Conservation (phyloP, 192 early-diverging fungal genomes). For the Backusella tuberculispora region DNA sequence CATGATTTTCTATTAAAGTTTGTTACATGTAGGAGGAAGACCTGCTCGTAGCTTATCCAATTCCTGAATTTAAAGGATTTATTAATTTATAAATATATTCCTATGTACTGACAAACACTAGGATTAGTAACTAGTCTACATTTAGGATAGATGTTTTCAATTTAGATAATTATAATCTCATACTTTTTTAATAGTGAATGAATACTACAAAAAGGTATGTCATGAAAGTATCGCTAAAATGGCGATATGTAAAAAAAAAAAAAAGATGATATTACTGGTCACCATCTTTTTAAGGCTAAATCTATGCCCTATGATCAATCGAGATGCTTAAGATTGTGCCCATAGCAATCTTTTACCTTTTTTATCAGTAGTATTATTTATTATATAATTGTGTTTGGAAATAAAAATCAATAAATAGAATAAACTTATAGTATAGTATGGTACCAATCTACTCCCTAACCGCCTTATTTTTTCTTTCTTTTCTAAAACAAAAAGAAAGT, state of each 20-base stretch:
- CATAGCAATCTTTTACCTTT: not conserved
- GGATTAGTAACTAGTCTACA: not conserved
- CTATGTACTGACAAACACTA: not conserved
- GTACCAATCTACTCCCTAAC: no score
- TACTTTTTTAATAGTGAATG: not conserved
- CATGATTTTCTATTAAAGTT: not conserved
- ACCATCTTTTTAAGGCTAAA: not conserved
- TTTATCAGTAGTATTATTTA: slow-evolving; percentile 1
- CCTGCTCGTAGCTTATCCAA: not conserved
- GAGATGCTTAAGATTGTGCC: not conserved
- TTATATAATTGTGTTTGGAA: not conserved
- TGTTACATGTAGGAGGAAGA: not conserved
- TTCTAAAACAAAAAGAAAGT: not conserved
- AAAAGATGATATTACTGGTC: not conserved
- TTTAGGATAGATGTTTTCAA: not conserved
- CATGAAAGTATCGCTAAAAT: not conserved
- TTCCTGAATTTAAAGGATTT: not conserved
- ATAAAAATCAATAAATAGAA: not conserved
- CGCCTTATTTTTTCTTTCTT: no score
- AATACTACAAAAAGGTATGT: not conserved
- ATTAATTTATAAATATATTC: not conserved
- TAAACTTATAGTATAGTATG: no score
- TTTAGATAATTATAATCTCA: not conserved
- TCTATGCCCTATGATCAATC: not conserved
- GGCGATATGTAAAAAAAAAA: not conserved